phyloP scores from a whole-genome alignment of 1,139 yeast genomes.

The Yamadazyma epiphylla region DNA sequence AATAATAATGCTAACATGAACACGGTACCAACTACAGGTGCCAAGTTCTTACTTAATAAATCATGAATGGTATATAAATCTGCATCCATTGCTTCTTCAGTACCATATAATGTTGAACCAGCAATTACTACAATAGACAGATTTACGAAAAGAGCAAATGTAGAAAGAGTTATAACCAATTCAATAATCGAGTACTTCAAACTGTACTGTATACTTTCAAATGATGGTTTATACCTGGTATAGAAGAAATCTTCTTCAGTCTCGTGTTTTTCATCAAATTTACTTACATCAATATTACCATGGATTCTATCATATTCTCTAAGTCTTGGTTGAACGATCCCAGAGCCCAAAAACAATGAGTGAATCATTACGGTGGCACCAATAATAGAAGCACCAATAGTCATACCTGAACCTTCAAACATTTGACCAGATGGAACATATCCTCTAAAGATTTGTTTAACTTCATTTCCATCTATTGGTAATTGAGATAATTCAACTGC shows the following conservation, averaged over 20 bases:
- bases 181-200: constrained; percentile 66
- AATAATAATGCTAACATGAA: constrained; percentile 73
- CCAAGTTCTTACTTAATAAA: constrained; percentile 50
- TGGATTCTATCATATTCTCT: constrained; percentile 60
- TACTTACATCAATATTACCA: constrained; percentile 51
- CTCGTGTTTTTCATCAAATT: constrained; percentile 44
- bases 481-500: constrained; percentile 62
- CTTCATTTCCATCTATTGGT: constrained; percentile 36
- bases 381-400: constrained; percentile 70
- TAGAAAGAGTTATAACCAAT: constrained; percentile 59
- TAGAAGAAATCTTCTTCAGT: constrained; percentile 20
- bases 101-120: constrained; percentile 66
- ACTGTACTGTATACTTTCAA: constrained; percentile 60
- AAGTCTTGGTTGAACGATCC: constrained; percentile 68
- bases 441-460: constrained; percentile 59
- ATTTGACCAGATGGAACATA: constrained; percentile 64
- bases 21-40: constrained; percentile 73
- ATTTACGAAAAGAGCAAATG: constrained; percentile 77
- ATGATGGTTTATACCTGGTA: constrained; percentile 53
- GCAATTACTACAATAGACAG: constrained; percentile 74
- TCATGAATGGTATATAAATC: constrained; percentile 69
- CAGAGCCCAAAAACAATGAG: constrained; percentile 70
- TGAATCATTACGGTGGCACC: constrained; percentile 89
- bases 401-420: constrained; percentile 61
- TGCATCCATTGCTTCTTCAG: constrained; percentile 65